Percentiles rank a stretch among this genome's conserved stretches.
These are phyloP conservation scores for Eurotiales sp. DNA, from an alignment of 2,329 filamentous ascomycete genomes.

Conservation along the genomic window DNA sequence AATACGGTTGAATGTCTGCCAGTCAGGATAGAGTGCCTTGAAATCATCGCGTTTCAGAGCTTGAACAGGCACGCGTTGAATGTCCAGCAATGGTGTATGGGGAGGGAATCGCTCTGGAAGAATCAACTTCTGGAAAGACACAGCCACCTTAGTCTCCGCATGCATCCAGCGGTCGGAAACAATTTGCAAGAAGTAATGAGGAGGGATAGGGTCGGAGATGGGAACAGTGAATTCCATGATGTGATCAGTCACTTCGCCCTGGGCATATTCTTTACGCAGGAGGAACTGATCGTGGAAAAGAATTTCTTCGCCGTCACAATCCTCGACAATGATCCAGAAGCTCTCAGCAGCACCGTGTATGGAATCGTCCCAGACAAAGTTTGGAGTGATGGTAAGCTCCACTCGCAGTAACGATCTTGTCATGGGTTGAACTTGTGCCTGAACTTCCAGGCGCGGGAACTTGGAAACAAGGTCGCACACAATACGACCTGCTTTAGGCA, in stretches of 20 bases:
- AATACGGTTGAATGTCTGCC: conserved; percentile 91
- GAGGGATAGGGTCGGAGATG: conserved; percentile 95
- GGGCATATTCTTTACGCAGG: conserved; percentile 82
- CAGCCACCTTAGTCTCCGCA: conserved; percentile 85
- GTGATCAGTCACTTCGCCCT: conserved; percentile 84
- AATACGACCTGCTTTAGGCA: conserved; percentile 80
- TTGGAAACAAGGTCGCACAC: conserved; percentile 86
- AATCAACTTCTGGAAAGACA: conserved; percentile 92
- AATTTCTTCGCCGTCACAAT: conserved; percentile 94
- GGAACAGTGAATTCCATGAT: conserved; percentile 94
- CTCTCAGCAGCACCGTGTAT: conserved; percentile 84
- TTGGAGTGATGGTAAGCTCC: conserved; percentile 86
- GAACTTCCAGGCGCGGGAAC: conserved; percentile 87
- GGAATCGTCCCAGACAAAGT: conserved; percentile 91
- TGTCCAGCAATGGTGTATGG: conserved; percentile 84
- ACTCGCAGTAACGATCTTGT: conserved; percentile 89
- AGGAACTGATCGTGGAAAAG: conserved; percentile 93
- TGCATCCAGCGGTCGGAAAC: conserved; percentile 98
- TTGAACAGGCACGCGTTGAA: conserved; percentile 85
- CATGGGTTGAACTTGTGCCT: conserved; percentile 90
- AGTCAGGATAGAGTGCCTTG: conserved; percentile 73
- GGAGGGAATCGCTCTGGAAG: conserved; percentile 93
- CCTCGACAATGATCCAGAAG: conserved; percentile 97
- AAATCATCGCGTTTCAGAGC: conserved; percentile 85
- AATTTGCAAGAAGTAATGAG: conserved; percentile 96